These are phyloP conservation scores for Apocynum venetum DNA, from an alignment of 257 asterid genomes.

Conservation along the genomic window DNA sequence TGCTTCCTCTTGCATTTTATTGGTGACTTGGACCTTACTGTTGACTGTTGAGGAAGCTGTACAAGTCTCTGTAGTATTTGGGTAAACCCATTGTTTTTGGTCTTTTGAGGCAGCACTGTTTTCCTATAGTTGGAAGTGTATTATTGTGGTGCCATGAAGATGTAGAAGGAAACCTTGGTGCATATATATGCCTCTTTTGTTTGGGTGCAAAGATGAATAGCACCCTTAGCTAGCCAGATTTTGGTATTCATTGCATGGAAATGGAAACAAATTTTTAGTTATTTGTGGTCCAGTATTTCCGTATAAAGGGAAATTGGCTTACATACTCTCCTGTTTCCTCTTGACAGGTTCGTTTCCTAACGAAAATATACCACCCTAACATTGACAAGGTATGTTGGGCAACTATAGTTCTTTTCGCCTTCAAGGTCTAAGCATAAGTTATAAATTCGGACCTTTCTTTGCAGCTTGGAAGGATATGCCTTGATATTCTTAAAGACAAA, in stretches of 20 bases:
- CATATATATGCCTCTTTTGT: not conserved
- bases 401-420: constrained; percentile 9
- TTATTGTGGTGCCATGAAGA: no score
- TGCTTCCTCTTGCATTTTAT: not conserved
- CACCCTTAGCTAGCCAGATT: no score
- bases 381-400: constrained; percentile 77
- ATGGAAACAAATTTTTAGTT: not conserved
- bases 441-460: constrained; percentile 15
- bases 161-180: not conserved
- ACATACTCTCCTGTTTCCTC: constrained; percentile 9
- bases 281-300: constrained; percentile 9
- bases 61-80: not conserved
- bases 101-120: not conserved
- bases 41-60: no score
- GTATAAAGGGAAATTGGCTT: constrained; percentile 18
- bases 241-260: not conserved
- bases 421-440: not conserved
- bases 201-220: no score
- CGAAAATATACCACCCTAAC: constrained; percentile 99
- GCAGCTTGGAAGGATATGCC: constrained; percentile 99
- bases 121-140: not conserved
- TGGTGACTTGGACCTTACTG: no score
- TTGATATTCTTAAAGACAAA: constrained; percentile 96
- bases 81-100: not conserved
- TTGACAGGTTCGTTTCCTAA: constrained; percentile 94